Evolutionary conservation across 805 yeast genomes (phyloP), one percentile per base, ranked within the genome.

Genomic region (Yamadazyma insecticola): DNA sequence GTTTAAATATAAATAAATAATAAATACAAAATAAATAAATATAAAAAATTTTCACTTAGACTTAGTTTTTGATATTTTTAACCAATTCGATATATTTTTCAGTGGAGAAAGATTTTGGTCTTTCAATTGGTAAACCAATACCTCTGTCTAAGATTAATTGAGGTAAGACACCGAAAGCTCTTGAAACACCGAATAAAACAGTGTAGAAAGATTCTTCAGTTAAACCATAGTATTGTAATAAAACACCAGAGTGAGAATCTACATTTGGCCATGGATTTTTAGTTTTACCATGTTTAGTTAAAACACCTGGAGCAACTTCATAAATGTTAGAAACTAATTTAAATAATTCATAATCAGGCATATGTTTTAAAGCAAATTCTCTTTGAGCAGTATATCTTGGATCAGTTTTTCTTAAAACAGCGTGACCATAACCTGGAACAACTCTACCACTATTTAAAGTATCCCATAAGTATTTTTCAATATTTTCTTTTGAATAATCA

Each of bases 21-120:
- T n/a, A n/a, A n/a, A n/a, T n/a, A n/a, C n/a, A 25, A 26, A 29
- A 30, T 37, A 35, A 38, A 33, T 30, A 32, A 34, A 26, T 10
- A 17, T 14, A 15, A 13, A 27, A 32, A 16, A n/a, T n/a, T n/a
- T n/a, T n/a, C n/a, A n/a, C n/a, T n/a, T n/a, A n/a, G n/a, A n/a
- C n/a, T 35, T 28, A 40, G 36, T 41, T 33, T 33, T 47, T 47
- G 41, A 60, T 57, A 53, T 48, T 57, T 48, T 74, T 70, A 53
- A 81, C 94, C 60, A 86, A 68, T 72, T 85, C 87, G 57, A 77
- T 79, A 73, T 82, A 85, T 70, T 87, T 87, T 68, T 86, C 90
- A 45, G 96, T 86, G 40, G 95, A 84, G 86, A 87, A 85, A 42
- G 95, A 66, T 70, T 78, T 81, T 53, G 92, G 92, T 57, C 92